Percentiles rank a stretch among this genome's conserved stretches.
Evolutionary conservation across 305 asterid species (phyloP).

Genomic region (Solanum hybrid): DNA sequence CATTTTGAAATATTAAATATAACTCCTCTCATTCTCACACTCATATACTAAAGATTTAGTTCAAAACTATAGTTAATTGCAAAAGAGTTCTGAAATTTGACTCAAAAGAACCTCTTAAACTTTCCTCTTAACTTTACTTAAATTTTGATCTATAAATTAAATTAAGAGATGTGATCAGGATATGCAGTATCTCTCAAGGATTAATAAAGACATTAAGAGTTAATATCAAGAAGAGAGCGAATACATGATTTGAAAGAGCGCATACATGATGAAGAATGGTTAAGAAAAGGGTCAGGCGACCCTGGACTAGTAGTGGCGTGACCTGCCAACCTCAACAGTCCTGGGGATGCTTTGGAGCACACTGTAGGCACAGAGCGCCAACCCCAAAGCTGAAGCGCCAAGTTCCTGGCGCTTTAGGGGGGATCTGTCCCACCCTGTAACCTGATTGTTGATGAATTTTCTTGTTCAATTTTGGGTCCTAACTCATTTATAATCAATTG

Average conservation of each 20-base stretch:
- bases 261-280: neutral
- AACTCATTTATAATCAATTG: neutral
- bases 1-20: too few species aligned
- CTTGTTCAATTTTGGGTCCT: neutral
- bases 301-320: neutral
- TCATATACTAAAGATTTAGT: too few species aligned
- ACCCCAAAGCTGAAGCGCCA: neutral
- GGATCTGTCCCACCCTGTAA: neutral
- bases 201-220: too few species aligned
- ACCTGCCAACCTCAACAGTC: fast-evolving
- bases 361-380: neutral
- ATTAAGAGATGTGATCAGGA: too few species aligned
- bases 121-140: too few species aligned
- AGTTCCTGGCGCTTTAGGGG: neutral
- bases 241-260: neutral
- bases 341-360: neutral
- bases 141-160: too few species aligned
- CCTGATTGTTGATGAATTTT: too few species aligned
- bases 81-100: too few species aligned
- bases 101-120: too few species aligned
- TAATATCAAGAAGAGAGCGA: neutral
- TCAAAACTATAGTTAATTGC: too few species aligned
- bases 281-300: neutral
- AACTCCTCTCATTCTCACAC: too few species aligned
- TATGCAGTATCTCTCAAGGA: too few species aligned